Evolutionary conservation across 2,329 filamentous ascomycete genomes (phyloP).

Genomic region (Aureobasidium pullulans): DNA sequence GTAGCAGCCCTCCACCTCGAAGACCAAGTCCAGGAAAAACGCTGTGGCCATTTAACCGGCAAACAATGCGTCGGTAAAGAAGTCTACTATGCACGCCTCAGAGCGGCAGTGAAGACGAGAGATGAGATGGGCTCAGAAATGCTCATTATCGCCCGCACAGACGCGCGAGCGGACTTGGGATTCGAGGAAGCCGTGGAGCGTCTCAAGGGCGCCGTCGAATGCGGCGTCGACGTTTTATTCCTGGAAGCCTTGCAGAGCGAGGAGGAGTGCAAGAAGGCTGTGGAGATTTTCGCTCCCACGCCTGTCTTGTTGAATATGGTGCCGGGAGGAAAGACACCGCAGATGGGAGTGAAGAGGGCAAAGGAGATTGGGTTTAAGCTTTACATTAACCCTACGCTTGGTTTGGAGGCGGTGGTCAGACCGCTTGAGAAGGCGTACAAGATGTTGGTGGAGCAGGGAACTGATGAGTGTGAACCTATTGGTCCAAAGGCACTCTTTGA

Average conservation of each 20-base stretch:
- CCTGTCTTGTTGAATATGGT: conserved; percentile 52
- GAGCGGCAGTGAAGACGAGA: conserved; percentile 47
- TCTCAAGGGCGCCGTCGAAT: conserved; percentile 41
- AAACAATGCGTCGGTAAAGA: conserved; percentile 51
- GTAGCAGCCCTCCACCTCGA: conserved; percentile 56
- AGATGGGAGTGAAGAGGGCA: conserved; percentile 46
- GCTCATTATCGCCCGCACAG: conserved; percentile 58
- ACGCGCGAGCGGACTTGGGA: conserved; percentile 50
- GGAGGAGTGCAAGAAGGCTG: conserved; percentile 43
- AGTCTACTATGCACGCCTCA: conserved; percentile 49
- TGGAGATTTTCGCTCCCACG: conserved; percentile 42
- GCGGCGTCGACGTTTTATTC: conserved; percentile 54
- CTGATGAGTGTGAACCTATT: conserved; percentile 29
- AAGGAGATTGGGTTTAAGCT: conserved; percentile 50
- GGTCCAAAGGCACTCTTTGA: conserved; percentile 45
- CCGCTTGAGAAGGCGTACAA: conserved; percentile 23
- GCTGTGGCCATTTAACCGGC: conserved; percentile 56
- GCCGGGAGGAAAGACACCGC: conserved; percentile 48
- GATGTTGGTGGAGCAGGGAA: conserved; percentile 32
- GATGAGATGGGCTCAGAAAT: conserved; percentile 47
- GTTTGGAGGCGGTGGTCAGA: conserved; percentile 38
- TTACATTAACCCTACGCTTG: conserved; percentile 50
- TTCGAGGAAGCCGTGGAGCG: conserved; percentile 50
- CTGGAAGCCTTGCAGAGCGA: conserved; percentile 50
- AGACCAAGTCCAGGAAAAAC: conserved; percentile 57